Evolutionary conservation across 2,329 filamentous ascomycete genomes (phyloP), one percentile per base, ranked within the genome.

Genomic region (Tolypocladium cylindrosporum): DNA sequence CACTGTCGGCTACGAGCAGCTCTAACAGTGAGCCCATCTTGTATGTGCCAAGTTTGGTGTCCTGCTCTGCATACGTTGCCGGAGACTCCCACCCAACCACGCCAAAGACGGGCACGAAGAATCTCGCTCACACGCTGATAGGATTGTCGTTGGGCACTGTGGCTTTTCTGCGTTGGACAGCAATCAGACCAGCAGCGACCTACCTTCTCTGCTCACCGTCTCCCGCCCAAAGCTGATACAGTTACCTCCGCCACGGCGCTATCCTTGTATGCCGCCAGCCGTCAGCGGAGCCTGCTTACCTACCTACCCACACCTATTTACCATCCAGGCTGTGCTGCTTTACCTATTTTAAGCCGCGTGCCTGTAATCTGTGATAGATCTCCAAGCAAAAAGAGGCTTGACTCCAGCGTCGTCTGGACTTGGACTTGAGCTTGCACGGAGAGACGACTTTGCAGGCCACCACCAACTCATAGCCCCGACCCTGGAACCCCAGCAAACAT

Each of bases 401-500:
- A 14, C 27, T 27, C 31, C 31, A 11, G 31, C 50, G 13, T 39
- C 37, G 13, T 16, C 45, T 50, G 8, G 43, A 21, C 45, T 31
- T 50, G 14, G 24, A 50, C 24, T 50, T 9, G 24, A 50, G 43
- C 45, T 34, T 50, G 14, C 45, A 31, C 19, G 27, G 24, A 50
- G 37, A 27, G 52, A 54, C 21, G 21, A 40, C 52, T 19, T 19
- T 40, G 34, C 39, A 27, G 19, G 37, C 13, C 8, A 24, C 10
- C 37, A 27, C n/a, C 37, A 24, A 11, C 3, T 36, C 14, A 27
- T 55, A 55, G 34, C 31, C 45, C 50, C 21, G 16, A 37, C 40
- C 21, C 31, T 39, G 24, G 9, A 24, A 57, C 59, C 16, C 58
- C 57, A 63, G 62, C 67, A 60, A 71, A 61, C 59, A 75, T 75